Conservation (phyloP, 305 asterid species). For the Fraxinus nigra region DNA sequence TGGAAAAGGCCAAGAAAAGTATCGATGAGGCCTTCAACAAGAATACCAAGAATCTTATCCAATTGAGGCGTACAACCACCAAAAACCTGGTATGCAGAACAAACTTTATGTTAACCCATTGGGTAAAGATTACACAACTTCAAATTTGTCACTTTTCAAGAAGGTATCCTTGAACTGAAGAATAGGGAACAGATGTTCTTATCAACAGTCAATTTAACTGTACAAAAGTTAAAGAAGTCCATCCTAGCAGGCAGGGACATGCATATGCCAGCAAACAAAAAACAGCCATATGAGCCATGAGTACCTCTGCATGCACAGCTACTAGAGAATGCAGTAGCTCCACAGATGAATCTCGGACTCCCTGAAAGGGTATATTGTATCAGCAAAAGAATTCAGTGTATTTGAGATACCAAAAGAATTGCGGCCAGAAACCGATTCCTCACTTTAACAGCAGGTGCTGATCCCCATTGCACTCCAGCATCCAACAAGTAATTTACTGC, state of each 20-base stretch:
- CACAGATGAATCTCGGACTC: slow-evolving; percentile 93
- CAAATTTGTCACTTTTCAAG: background rate
- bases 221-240: background rate
- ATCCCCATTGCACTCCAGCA: slow-evolving; percentile 96
- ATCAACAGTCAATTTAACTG: background rate
- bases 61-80: slow-evolving; percentile 88
- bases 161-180: background rate
- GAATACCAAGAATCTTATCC: slow-evolving; percentile 89
- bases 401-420: background rate
- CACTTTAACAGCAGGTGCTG: slow-evolving; percentile 89
- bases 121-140: slow-evolving; percentile 4
- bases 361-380: slow-evolving; percentile 47
- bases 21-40: slow-evolving; percentile 94
- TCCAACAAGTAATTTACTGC: slow-evolving; percentile 88
- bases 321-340: slow-evolving; percentile 91
- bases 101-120: slow-evolving; percentile 13
- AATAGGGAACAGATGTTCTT: background rate
- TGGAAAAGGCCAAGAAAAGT: slow-evolving; percentile 78
- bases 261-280: slow-evolving; percentile 4
- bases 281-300: slow-evolving; percentile 7
- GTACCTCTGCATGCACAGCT: slow-evolving; percentile 98
- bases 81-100: slow-evolving; percentile 59
- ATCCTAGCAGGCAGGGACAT: slow-evolving; percentile 6
- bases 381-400: slow-evolving; percentile 6
- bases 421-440: slow-evolving; percentile 27